Conservation (phyloP, 2,329 filamentous ascomycete species). For the Aspergillus fructus region DNA sequence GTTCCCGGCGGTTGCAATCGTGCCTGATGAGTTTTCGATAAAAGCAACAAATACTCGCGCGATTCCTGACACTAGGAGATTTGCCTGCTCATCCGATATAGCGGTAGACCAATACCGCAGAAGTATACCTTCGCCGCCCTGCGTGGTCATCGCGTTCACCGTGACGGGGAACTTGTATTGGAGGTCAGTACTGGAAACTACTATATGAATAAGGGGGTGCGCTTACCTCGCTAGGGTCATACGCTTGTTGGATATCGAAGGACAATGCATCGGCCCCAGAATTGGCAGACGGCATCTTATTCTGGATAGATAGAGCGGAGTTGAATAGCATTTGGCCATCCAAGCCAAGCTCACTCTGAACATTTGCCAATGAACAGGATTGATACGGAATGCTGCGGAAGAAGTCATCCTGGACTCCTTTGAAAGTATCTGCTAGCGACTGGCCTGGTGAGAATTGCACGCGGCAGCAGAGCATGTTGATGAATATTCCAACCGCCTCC, state of each 20-base stretch:
- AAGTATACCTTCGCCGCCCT: slow-evolving; percentile 35
- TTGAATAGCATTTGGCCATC: slow-evolving; percentile 41
- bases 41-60: slow-evolving; percentile 25
- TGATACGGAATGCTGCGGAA: slow-evolving; percentile 50
- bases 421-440: slow-evolving; percentile 41
- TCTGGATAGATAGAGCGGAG: slow-evolving; percentile 44
- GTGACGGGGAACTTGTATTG: slow-evolving; percentile 36
- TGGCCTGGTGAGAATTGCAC: slow-evolving; percentile 39
- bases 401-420: slow-evolving; percentile 48
- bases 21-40: slow-evolving; percentile 26
- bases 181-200: slow-evolving; percentile 8
- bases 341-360: slow-evolving; percentile 43
- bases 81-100: slow-evolving; percentile 35
- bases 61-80: slow-evolving; percentile 28
- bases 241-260: slow-evolving; percentile 31
- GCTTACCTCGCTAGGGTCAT: slow-evolving; percentile 41
- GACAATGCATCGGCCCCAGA: slow-evolving; percentile 26
- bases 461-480: slow-evolving; percentile 57
- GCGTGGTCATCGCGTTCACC: slow-evolving; percentile 39
- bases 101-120: slow-evolving; percentile 42
- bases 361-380: slow-evolving; percentile 50
- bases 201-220: neutral
- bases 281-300: slow-evolving; percentile 25
- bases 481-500: slow-evolving; percentile 50
- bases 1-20: too few species aligned